A percentile compares a stretch with the other conserved stretches of the same genome.
phyloP scores from a whole-genome alignment of 192 early-diverging fungal species.

The Coemansia sp. region DNA sequence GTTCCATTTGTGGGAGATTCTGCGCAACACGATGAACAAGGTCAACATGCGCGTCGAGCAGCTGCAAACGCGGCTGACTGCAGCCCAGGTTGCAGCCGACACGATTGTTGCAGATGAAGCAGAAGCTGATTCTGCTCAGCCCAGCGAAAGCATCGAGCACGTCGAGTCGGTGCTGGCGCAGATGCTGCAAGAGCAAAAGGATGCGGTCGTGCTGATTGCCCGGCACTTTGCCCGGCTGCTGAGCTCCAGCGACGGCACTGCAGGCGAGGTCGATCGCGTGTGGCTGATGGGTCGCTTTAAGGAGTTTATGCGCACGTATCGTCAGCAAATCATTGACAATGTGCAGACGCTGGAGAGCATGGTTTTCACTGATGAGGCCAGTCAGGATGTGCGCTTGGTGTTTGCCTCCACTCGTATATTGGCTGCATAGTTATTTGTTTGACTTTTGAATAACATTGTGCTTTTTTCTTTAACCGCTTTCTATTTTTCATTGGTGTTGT shows the following conservation, averaged over 20 bases:
- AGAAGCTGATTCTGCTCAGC: constrained; percentile 24
- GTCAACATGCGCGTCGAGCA: constrained; percentile 74
- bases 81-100: constrained; percentile 31
- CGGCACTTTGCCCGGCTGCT: constrained; percentile 64
- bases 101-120: constrained; percentile 25
- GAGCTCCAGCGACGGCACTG: constrained; percentile 50
- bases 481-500: too few relatives aligned
- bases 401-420: constrained; percentile 25
- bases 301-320: constrained; percentile 61
- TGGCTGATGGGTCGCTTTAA: constrained; percentile 67
- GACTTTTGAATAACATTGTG: neutral
- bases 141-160: constrained; percentile 52
- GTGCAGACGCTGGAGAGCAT: constrained; percentile 46
- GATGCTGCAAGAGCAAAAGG: constrained; percentile 77
- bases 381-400: constrained; percentile 38
- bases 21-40: constrained; percentile 83
- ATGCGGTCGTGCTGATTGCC: constrained; percentile 72
- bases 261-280: constrained; percentile 62
- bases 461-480: neutral
- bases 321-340: constrained; percentile 52
- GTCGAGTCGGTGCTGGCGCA: constrained; percentile 66
- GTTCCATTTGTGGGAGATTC: constrained; percentile 83
- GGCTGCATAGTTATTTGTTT: constrained; percentile 1
- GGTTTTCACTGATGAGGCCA: constrained; percentile 52
- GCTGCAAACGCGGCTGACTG: constrained; percentile 35